Conservation (phyloP, 345 rosid species). For the Syzygium aromaticum region DNA sequence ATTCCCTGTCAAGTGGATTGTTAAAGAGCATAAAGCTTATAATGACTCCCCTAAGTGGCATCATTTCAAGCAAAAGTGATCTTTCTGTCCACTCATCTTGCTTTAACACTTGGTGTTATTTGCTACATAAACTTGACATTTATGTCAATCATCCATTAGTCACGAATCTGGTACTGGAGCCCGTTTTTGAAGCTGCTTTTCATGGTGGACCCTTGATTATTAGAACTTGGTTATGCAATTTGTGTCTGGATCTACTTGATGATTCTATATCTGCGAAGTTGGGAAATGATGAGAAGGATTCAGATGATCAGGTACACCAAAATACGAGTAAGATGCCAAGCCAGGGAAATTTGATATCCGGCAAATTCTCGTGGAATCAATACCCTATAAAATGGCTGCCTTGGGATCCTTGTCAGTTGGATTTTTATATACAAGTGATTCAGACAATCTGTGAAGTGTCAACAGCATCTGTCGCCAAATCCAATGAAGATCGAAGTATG, state of each 20-base stretch:
- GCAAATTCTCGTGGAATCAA: conserved; percentile 11
- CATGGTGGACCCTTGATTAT: conserved; percentile 13
- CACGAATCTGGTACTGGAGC: conserved; percentile 28
- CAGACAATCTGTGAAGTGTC: conserved; percentile 15
- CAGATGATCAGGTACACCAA: conserved; percentile 4
- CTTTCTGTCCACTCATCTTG: conserved; percentile 33
- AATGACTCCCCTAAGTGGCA: conserved; percentile 43
- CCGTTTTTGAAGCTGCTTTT: conserved; percentile 39
- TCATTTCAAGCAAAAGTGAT: conserved; percentile 33
- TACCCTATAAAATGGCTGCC: conserved; percentile 45
- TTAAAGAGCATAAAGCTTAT: conserved; percentile 40
- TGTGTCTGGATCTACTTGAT: conserved; percentile 35
- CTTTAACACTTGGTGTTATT: conserved; percentile 44
- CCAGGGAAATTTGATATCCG: conserved; percentile 12
- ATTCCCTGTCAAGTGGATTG: conserved; percentile 14
- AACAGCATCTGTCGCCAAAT: background rate
- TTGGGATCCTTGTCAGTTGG: conserved; percentile 34
- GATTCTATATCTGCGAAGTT: conserved; percentile 24
- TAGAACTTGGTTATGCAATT: conserved; percentile 31
- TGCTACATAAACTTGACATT: conserved; percentile 42
- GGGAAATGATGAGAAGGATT: conserved; percentile 6
- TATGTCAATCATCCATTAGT: conserved; percentile 20
- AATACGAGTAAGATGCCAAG: conserved; percentile 1
- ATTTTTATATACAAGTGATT: conserved; percentile 20
- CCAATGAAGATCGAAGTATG: conserved; percentile 13